Percentiles rank a stretch among this genome's conserved stretches.
These are phyloP conservation scores for Amylostereum areolatum DNA, from an alignment of 1,284 basidiomycete genomes.

Conservation along the genomic window DNA sequence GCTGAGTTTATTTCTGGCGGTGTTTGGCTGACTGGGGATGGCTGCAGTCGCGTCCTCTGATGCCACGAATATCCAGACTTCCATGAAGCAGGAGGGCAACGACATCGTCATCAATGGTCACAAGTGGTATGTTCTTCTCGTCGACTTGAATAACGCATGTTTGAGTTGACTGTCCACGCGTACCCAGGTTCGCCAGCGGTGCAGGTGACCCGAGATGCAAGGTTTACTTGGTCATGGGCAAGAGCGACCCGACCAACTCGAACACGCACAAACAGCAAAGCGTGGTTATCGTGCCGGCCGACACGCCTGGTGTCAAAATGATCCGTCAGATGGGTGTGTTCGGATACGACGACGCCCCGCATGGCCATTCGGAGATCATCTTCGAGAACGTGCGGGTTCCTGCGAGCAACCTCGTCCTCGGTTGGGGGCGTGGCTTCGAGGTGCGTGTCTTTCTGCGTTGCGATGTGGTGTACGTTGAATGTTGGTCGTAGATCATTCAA, in stretches of 20 bases:
- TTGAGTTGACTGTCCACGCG: background rate
- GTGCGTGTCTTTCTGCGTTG: conserved; percentile 25
- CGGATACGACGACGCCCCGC: conserved; percentile 92
- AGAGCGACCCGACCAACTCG: conserved; percentile 74
- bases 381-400: conserved; percentile 95
- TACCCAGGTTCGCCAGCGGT: conserved; percentile 89
- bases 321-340: conserved; percentile 91
- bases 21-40: background rate
- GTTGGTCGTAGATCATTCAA: conserved; percentile 78
- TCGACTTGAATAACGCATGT: conserved; percentile 1
- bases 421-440: conserved; percentile 93
- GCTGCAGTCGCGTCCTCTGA: conserved; percentile 87
- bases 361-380: conserved; percentile 92
- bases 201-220: conserved; percentile 91
- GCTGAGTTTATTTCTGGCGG: background rate
- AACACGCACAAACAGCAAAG: conserved; percentile 83
- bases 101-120: conserved; percentile 94
- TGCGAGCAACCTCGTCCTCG: conserved; percentile 76
- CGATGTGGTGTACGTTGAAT: background rate
- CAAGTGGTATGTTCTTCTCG: conserved; percentile 69
- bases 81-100: conserved; percentile 80
- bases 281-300: conserved; percentile 88
- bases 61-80: conserved; percentile 92
- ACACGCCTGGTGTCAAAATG: conserved; percentile 83
- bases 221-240: conserved; percentile 92